Evolutionary conservation across 2,329 filamentous ascomycete species (phyloP).

Genomic region (Talaromyces sp.): DNA sequence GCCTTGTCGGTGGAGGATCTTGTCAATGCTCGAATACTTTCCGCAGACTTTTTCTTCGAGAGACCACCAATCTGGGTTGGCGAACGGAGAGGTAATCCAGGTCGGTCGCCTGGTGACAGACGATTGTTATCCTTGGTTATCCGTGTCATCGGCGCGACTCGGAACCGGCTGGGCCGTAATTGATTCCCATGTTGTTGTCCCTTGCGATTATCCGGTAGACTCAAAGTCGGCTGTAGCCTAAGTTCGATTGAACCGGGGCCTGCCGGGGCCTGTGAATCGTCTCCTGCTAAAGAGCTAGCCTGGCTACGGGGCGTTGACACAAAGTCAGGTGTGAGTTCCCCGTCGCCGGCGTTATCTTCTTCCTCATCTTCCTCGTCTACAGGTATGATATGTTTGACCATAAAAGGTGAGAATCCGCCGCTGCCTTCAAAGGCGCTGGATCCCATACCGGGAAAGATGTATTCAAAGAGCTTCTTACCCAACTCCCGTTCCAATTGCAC

Average conservation of each 20-base stretch:
- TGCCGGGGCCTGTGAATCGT: constrained; percentile 53
- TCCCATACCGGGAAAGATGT: constrained; percentile 86
- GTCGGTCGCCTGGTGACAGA: constrained; percentile 18
- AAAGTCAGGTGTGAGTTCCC: constrained; percentile 46
- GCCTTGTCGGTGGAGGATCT: constrained; percentile 35
- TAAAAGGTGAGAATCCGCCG: constrained; percentile 48
- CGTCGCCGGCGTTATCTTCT: constrained; percentile 40
- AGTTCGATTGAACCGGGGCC: constrained; percentile 73
- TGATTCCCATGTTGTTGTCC: constrained; percentile 24
- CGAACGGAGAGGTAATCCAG: constrained; percentile 3
- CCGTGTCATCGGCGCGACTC: constrained; percentile 32
- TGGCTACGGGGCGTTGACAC: constrained; percentile 37
- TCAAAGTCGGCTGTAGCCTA: constrained; percentile 77
- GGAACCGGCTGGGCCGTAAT: constrained; percentile 25
- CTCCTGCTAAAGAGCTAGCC: constrained; percentile 29
- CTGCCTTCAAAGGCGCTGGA: constrained; percentile 47
- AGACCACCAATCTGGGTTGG: constrained; percentile 20
- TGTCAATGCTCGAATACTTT: constrained; percentile 35
- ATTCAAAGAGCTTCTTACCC: constrained; percentile 90
- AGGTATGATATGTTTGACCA: constrained; percentile 47
- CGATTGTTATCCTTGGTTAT: constrained; percentile 23
- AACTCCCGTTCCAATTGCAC: constrained; percentile 91
- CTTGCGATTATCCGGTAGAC: constrained; percentile 41
- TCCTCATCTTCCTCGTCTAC: constrained; percentile 38
- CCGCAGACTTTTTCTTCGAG: constrained; percentile 38